These are phyloP conservation scores for Irpex sp. DNA, from an alignment of 1,284 basidiomycete species.

Conservation along the genomic window DNA sequence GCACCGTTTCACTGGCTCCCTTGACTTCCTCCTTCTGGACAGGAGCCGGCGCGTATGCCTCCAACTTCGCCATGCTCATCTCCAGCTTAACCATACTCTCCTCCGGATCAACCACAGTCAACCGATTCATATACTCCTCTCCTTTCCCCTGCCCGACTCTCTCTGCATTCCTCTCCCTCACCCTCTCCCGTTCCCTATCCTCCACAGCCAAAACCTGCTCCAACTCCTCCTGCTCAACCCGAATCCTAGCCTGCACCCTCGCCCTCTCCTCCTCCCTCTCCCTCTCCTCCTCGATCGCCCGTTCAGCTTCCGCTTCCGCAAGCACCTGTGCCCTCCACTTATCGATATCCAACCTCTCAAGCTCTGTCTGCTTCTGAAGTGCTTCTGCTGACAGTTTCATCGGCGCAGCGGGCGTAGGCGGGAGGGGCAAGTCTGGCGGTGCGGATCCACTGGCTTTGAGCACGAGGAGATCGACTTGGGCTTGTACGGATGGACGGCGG, in stretches of 20 bases:
- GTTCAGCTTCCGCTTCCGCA: background rate
- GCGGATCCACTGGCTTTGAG: background rate
- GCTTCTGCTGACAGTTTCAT: constrained; percentile 4
- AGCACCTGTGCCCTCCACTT: constrained; percentile 5
- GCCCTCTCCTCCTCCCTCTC: background rate
- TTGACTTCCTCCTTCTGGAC: background rate
- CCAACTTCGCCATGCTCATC: constrained; percentile 17
- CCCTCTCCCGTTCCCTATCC: background rate
- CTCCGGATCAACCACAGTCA: constrained; percentile 18
- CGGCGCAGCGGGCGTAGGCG: constrained; percentile 9
- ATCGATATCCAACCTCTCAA: background rate
- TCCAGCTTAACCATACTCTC: constrained; percentile 19
- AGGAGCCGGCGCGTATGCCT: constrained; percentile 9
- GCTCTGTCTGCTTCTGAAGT: background rate
- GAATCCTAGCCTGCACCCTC: background rate
- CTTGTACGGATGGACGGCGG: background rate
- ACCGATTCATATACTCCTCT: constrained; percentile 4
- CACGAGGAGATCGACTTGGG: background rate
- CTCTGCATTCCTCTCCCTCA: background rate
- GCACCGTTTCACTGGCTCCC: background rate
- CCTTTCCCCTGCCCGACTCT: background rate
- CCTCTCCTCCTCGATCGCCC: background rate
- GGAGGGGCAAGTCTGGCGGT: constrained; percentile 13
- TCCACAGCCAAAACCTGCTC: background rate
- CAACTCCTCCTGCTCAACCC: background rate